These are phyloP conservation scores for Talinum fruticosum DNA, from an alignment of 148 eudicot species.

Conservation along the genomic window DNA sequence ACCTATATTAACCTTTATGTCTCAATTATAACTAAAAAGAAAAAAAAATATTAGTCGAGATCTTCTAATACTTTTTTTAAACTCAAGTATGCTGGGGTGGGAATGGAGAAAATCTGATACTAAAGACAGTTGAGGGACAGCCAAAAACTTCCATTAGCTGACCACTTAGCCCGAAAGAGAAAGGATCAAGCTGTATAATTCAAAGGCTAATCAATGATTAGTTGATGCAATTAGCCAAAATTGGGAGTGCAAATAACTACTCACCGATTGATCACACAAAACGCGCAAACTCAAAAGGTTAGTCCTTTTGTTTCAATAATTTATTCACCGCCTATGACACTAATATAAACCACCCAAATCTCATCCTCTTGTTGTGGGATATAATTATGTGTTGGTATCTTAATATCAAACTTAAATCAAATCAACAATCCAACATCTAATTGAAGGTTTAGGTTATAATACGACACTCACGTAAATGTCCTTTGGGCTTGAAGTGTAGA, in stretches of 20 bases:
- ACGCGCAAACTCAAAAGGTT: conserved; percentile 1
- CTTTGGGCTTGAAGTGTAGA: too few relatives aligned
- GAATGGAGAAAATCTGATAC: background rate
- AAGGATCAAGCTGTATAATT: background rate
- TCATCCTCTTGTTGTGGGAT: background rate
- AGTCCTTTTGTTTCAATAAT: background rate
- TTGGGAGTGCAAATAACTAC: background rate
- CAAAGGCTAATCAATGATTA: background rate
- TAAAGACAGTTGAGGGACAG: background rate
- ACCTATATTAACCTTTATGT: too few relatives aligned
- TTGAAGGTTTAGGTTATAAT: too few relatives aligned
- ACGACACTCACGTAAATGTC: too few relatives aligned
- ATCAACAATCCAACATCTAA: too few relatives aligned
- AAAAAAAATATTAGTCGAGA: too few relatives aligned
- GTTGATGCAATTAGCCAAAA: background rate
- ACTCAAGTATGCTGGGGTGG: background rate
- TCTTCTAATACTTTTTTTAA: too few relatives aligned
- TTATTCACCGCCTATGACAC: background rate
- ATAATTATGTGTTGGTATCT: too few relatives aligned
- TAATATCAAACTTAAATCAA: too few relatives aligned
- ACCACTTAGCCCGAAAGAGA: background rate
- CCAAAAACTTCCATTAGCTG: background rate
- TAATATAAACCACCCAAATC: background rate
- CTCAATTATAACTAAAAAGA: too few relatives aligned
- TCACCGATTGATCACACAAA: background rate